phyloP scores from a whole-genome alignment of 495 filamentous ascomycete genomes.

The Achaetomiella virescens region DNA sequence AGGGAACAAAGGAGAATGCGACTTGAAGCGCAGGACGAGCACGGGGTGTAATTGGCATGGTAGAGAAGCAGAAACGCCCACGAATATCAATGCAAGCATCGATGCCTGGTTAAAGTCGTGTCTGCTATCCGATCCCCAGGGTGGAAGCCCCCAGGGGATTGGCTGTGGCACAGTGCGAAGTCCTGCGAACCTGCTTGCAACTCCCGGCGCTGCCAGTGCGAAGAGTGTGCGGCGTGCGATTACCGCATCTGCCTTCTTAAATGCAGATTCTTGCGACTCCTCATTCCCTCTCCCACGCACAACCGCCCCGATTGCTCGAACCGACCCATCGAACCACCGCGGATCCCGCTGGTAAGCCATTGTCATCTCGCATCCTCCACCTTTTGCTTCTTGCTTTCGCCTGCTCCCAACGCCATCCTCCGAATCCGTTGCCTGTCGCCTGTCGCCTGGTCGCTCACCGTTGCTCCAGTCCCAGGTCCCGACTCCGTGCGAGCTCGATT shows the following conservation, averaged over 20 bases:
- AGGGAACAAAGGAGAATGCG: constrained; percentile 3
- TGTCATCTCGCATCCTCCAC: constrained; percentile 10
- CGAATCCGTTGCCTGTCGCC: constrained; percentile 2
- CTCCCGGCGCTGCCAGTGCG: constrained; percentile 8
- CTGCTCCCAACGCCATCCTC: constrained; percentile 3
- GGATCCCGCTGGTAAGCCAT: constrained; percentile 22
- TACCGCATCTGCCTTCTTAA: constrained; percentile 29
- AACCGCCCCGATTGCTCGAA: constrained; percentile 29
- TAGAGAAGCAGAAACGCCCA: neutral
- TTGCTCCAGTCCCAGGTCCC: constrained; percentile 9
- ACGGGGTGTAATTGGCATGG: neutral
- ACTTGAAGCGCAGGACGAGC: neutral
- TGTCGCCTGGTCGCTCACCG: constrained; percentile 19
- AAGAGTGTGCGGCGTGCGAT: constrained; percentile 21
- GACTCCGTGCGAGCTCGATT: constrained; percentile 2
- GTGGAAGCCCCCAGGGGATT: neutral
- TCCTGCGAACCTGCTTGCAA: no score
- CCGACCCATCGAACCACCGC: constrained; percentile 25
- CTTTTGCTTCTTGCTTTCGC: constrained; percentile 3
- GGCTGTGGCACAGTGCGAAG: constrained; percentile 24
- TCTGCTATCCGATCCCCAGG: neutral
- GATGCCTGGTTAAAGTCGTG: neutral
- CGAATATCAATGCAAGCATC: neutral
- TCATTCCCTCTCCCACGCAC: constrained; percentile 27
- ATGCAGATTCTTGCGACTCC: constrained; percentile 29